phyloP scores from a whole-genome alignment of 305 asterid genomes.

The Solanum hybrid region DNA sequence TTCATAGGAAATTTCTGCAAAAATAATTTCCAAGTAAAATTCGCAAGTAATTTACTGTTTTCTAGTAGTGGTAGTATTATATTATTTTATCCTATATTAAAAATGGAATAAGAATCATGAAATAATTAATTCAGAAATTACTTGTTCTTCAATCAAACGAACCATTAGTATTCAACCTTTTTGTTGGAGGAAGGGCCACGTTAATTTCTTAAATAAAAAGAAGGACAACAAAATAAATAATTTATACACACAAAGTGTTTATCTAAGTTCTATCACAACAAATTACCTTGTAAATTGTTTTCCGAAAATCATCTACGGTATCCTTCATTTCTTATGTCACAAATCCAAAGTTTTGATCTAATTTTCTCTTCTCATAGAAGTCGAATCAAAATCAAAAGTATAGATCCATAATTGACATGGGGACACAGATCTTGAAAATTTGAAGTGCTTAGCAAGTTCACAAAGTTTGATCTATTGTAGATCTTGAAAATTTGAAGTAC shows the following conservation, averaged over 20 bases:
- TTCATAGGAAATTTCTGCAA: no score
- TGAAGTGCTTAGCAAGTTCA: no score
- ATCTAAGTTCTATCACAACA: background rate
- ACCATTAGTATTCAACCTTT: background rate
- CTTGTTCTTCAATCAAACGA: background rate
- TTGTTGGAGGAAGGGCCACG: background rate
- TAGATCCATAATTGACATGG: no score
- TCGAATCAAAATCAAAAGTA: background rate
- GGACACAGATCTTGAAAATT: no score
- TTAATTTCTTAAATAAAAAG: background rate
- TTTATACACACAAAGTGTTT: background rate
- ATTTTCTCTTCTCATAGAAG: background rate
- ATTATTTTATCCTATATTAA: background rate
- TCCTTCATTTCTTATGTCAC: background rate
- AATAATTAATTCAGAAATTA: no score
- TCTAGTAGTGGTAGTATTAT: background rate
- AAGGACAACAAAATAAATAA: background rate
- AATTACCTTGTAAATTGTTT: background rate
- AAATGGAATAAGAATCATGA: background rate
- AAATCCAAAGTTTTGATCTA: background rate
- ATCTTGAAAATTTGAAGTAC: no score
- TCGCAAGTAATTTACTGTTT: no score
- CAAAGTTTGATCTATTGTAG: no score
- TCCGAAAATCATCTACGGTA: background rate
- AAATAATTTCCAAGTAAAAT: no score